A percentile compares a stretch with the other conserved stretches of the same genome.
Conservation (phyloP, 768 basidiomycete genomes). For the Pseudohyphozyma bogoriensis region DNA sequence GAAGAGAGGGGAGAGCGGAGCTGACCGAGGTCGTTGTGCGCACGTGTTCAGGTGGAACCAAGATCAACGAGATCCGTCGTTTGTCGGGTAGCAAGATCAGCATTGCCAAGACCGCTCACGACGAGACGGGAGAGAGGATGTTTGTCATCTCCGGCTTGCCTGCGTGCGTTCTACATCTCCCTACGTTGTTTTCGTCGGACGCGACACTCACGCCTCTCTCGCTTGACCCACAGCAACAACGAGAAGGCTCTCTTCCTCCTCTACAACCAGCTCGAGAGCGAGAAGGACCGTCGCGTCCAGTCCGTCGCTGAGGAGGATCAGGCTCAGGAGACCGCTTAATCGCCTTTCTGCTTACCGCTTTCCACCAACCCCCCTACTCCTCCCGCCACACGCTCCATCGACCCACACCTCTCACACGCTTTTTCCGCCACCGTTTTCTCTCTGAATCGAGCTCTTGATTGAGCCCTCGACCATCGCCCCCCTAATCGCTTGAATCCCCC, state of each 20-base stretch:
- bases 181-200: neutral
- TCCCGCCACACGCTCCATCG: neutral
- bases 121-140: conserved; percentile 98
- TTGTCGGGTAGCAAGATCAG: conserved; percentile 96
- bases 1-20: neutral
- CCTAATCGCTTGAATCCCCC: neutral
- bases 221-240: neutral
- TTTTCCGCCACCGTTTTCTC: neutral
- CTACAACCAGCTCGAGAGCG: conserved; percentile 79
- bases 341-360: too few species aligned
- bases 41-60: conserved; percentile 57
- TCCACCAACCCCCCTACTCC: too few species aligned
- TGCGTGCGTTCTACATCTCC: neutral
- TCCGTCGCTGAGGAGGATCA: conserved; percentile 17
- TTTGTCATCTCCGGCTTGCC: conserved; percentile 75
- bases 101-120: conserved; percentile 98
- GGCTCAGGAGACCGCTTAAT: conserved; percentile 3
- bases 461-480: neutral
- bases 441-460: neutral
- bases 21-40: neutral
- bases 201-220: neutral
- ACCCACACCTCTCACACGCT: neutral
- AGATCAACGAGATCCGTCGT: conserved; percentile 98
- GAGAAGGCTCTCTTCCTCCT: conserved; percentile 70
- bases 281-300: conserved; percentile 34